Base-by-base conservation (phyloP, 1,284 basidiomycete species). In the Cutaneotrichosporon sp. region DNA sequence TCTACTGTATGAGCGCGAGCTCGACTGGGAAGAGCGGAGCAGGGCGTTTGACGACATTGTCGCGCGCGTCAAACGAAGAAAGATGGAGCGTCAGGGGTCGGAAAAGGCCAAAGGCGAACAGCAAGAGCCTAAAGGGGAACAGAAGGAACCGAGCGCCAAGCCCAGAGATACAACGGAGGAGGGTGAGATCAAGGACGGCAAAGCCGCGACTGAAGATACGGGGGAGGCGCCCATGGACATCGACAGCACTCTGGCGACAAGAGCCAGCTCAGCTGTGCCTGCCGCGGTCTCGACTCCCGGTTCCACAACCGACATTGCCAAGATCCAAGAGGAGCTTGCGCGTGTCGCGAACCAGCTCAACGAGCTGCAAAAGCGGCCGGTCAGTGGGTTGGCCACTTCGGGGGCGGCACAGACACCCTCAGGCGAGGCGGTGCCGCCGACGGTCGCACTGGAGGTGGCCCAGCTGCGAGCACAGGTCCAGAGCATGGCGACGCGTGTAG, bases 151-250 rank as follows among this genome's bases (percentile, higher is more conserved):
- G n/a, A 12, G 23, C 41, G 41, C 41, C 8, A 12, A 22, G 21
- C 15, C 23, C 22, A 22, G 13, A 21, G 23, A 26, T 21, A 22
- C 23, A 8, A n/a, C 41, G 41, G 22, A 21, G 22, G 41, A 26
- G 15, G 15, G 5, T 5, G 41, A 42, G 23, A 8, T 22, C 20
- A 10, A 17, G 20, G 26, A 30, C 26, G 26, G 10, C 26, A 18
- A 13, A 10, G 9, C 39, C 10, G 20, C 20, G 8, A 14, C 17
- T 4, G 18, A 40, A 23, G 21, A 23, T n/a, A n/a, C 9, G 3
- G 43, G 43, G 4, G 43, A 45, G 43, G 33, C 30, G 13, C 30
- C 33, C 20, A 49, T 49, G 39, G 48, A 49, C 18, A 42, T 42
- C 20, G 48, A 49, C 39, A 38, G 40, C 10, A 34, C 26, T 18